Evolutionary conservation across 768 basidiomycete species (phyloP), one percentile per base, ranked within the genome.

Genomic region (Russula ochroleuca): DNA sequence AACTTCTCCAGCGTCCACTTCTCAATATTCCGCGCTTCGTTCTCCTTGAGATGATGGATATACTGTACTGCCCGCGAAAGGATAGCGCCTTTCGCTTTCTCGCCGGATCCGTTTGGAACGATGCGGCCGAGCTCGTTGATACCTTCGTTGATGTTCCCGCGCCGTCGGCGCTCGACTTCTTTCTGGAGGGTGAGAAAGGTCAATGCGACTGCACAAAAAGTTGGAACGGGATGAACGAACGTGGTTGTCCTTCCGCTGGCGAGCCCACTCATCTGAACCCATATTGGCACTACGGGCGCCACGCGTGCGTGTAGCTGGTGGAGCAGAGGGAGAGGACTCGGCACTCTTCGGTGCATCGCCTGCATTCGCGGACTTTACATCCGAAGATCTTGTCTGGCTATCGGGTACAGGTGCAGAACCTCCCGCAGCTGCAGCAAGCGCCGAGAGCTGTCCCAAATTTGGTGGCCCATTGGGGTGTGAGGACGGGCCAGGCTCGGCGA

Each of bases 81-180:
- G 66, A 98, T 89, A 3, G 90, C 89, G 21, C 93, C 92, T 72
- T 98, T 97, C 58, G 89, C 87, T 70, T 90, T 91, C 73, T 93
- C 91, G 35, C 91, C 90, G 0, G 88, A 86, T 31, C 87, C 90
- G 68, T 87, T 90, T 4, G 95, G 95, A 11, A 98, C 87, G 68
- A 95, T 90, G 0, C 87, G 83, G 0, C 90, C 88, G 17, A 98
- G 86, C 69, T 91, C 89, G 71, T 90, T 93, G 77, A 99, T 97
- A 0, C 95, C 95, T 66, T 95, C 90, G 75, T 96, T 97, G 76
- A 99, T 98, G 69, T 94, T 94, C 19, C 94, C 94, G 52, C 96
- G 82, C 58, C 96, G 87, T 41, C 93, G 85, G 58, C 96, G 89
- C 74, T 99, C 96, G 14, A 98, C 94, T 77, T 98, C 94, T 92